Evolutionary conservation across 805 yeast species (phyloP), one percentile per base, ranked within the genome.

Genomic region (Ogataea haglerorum): DNA sequence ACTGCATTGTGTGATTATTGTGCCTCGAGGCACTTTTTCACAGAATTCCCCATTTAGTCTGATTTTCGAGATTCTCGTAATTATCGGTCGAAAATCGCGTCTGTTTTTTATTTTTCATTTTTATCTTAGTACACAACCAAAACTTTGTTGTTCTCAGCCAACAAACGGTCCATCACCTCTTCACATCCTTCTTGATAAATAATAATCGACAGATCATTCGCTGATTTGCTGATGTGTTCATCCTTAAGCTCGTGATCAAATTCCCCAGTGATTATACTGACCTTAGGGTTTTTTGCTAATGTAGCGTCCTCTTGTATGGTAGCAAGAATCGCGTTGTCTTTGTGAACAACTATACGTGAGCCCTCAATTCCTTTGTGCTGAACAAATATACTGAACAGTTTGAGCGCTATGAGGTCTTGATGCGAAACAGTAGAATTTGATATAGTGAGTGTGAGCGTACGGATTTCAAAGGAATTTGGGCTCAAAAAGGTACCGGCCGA

Each of bases 401-500:
- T 55, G 30, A 60, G 33, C 3, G 60, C 58, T 13, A 56, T 37
- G 10, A 51, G 18, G 39, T 57, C 61, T 14, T 43, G 38, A 9
- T 42, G 36, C 1, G 47, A 48, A 8, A 50, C 25, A 16, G 45
- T 46, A 4, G 34, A n/a, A 29, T 47, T 48, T 15, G 41, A 51
- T 10, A 57, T 22, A 25, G 56, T 35, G 21, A 60, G 43, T 2
- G 53, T 56, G 10, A 60, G 33, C 1, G 52, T 40, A 4, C 56
- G 47, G 17, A 58, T 51, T 26, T 52, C 49, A 29, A 58, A 54
- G 0, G 60, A 52, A n/a, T 49, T 49, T 6, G 63, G 62, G 38
- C 53, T 53, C 14, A 58, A 35, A 21, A 56, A 48, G 5, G 63
- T 58, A 26, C 55, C 58, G 13, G 40, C 53, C 0, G 63, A 58